phyloP scores from a whole-genome alignment of 345 rosid species.

The Cardamine occulta region DNA sequence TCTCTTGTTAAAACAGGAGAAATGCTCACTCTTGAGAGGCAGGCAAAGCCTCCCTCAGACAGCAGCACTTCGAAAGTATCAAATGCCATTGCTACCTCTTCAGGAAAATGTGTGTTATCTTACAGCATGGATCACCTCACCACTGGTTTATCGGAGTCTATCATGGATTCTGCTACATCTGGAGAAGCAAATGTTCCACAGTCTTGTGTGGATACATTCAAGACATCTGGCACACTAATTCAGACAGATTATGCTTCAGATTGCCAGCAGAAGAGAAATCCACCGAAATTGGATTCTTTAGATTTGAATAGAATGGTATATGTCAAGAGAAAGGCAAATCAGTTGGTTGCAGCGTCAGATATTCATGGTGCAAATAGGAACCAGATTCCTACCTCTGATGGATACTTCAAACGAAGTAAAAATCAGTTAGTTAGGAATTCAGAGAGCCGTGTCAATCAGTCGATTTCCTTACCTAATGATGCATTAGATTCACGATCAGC shows the following conservation, averaged over 20 bases:
- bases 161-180: slow-evolving; percentile 49
- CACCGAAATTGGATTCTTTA: slow-evolving; percentile 47
- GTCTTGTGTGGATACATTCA: slow-evolving; percentile 48
- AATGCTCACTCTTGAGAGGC: slow-evolving; percentile 55
- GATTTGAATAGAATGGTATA: slow-evolving; percentile 57
- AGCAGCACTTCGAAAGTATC: slow-evolving; percentile 50
- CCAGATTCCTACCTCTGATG: slow-evolving; percentile 53
- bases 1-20: slow-evolving; percentile 47
- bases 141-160: slow-evolving; percentile 47
- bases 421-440: slow-evolving; percentile 85
- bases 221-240: slow-evolving; percentile 47
- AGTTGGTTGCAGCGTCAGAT: slow-evolving; percentile 76
- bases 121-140: slow-evolving; percentile 50
- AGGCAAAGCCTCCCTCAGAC: slow-evolving; percentile 56
- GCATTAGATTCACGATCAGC: slow-evolving; percentile 48
- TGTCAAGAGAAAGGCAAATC: slow-evolving; percentile 82
- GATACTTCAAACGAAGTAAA: slow-evolving; percentile 79
- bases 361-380: slow-evolving; percentile 45
- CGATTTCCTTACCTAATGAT: slow-evolving; percentile 43
- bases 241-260: slow-evolving; percentile 53
- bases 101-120: slow-evolving; percentile 47
- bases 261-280: slow-evolving; percentile 46
- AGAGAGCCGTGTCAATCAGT: slow-evolving; percentile 49
- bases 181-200: slow-evolving; percentile 49
- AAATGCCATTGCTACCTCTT: slow-evolving; percentile 41